Conservation (phyloP, 257 asterid species). For the Haberlea rhodopensis region DNA sequence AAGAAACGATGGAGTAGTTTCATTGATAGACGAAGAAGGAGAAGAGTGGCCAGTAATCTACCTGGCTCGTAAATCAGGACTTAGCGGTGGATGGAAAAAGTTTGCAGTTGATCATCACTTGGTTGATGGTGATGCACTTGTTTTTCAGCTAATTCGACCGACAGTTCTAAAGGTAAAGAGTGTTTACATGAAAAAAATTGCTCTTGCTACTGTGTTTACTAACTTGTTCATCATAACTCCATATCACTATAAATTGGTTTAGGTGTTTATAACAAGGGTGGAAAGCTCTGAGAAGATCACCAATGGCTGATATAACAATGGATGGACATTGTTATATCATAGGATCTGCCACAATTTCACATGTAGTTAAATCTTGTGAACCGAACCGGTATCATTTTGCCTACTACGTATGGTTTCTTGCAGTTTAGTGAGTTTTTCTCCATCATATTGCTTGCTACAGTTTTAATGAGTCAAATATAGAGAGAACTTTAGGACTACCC, state of each 20-base stretch:
- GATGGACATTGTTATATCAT: neutral
- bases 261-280: slow-evolving; percentile 54
- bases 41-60: slow-evolving; percentile 70
- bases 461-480: no score
- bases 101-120: slow-evolving; percentile 78
- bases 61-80: slow-evolving; percentile 66
- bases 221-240: neutral
- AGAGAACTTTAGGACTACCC: no score
- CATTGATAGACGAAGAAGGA: slow-evolving; percentile 63
- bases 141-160: slow-evolving; percentile 59
- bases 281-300: slow-evolving; percentile 22
- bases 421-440: neutral
- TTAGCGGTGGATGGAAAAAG: slow-evolving; percentile 93
- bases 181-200: no score
- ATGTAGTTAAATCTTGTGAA: neutral
- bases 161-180: slow-evolving; percentile 70
- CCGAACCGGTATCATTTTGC: neutral
- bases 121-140: slow-evolving; percentile 82
- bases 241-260: neutral
- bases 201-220: neutral
- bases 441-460: no score
- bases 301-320: slow-evolving; percentile 15
- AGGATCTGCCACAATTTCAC: neutral
- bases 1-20: slow-evolving; percentile 46
- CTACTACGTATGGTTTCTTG: no score